phyloP scores from a whole-genome alignment of 306 rosid genomes.

The Delonix regia region DNA sequence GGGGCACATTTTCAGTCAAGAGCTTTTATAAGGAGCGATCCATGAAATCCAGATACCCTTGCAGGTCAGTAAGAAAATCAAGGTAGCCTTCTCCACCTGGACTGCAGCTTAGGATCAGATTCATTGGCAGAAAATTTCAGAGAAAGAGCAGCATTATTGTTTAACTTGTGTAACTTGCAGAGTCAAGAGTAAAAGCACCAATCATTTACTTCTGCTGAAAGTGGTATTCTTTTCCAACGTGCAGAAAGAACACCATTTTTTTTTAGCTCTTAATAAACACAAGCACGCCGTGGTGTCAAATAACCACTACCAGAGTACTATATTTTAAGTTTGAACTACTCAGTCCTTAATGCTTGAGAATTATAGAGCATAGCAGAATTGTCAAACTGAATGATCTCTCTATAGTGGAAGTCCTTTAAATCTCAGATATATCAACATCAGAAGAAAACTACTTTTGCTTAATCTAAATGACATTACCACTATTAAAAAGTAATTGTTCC shows the following conservation, averaged over 20 bases:
- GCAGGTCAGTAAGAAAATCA: not conserved
- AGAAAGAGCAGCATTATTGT: not conserved
- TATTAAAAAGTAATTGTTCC: constrained; percentile 23
- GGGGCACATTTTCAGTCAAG: not conserved
- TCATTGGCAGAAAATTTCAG: constrained; percentile 5
- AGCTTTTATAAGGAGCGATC: not conserved
- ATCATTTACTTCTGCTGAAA: not conserved
- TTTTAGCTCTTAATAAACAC: too few relatives aligned
- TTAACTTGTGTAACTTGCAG: not conserved
- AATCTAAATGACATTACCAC: not conserved
- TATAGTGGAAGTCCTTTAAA: not conserved
- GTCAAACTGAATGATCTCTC: constrained; percentile 7
- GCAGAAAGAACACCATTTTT: too few relatives aligned
- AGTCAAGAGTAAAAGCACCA: not conserved
- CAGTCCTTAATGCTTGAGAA: too few relatives aligned
- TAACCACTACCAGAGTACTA: too few relatives aligned
- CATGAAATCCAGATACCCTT: constrained; percentile 3
- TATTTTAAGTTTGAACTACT: too few relatives aligned
- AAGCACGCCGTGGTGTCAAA: too few relatives aligned
- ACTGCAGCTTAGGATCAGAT: not conserved
- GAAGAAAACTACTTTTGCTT: not conserved
- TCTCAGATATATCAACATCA: constrained; percentile 3
- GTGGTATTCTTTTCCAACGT: too few relatives aligned
- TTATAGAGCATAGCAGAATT: too few relatives aligned
- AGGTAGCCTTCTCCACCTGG: constrained; percentile 1